phyloP scores from a whole-genome alignment of 345 rosid species.

The Ceriops zippeliana region DNA sequence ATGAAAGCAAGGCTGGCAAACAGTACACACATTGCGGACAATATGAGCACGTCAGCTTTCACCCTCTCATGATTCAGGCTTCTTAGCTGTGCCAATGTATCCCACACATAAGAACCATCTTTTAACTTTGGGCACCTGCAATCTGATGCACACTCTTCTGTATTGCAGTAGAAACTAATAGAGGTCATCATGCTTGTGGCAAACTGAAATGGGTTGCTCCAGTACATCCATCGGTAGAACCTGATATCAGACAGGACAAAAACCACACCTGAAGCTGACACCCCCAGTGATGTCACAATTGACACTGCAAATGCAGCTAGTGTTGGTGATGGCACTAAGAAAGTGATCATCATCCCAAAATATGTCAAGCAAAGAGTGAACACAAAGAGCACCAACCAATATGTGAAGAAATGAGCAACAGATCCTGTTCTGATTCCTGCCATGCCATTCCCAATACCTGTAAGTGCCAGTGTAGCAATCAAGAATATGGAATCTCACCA shows the following conservation, averaged over 20 bases:
- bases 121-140: conserved; percentile 30
- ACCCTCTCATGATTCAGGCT: conserved; percentile 26
- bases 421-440: conserved; percentile 32
- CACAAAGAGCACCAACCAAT: conserved; percentile 30
- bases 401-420: conserved; percentile 18
- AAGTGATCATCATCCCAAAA: conserved; percentile 40
- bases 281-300: conserved; percentile 29
- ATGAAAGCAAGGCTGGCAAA: conserved; percentile 30
- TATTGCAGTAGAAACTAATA: conserved; percentile 23
- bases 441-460: conserved; percentile 34
- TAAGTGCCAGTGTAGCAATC: conserved; percentile 29
- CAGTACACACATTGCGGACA: conserved; percentile 27
- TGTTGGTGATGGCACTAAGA: conserved; percentile 37
- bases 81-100: conserved; percentile 25
- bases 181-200: conserved; percentile 19
- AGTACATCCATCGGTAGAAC: conserved; percentile 34
- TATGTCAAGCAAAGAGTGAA: conserved; percentile 30
- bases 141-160: conserved; percentile 20
- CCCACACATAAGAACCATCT: conserved; percentile 32
- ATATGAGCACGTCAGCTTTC: conserved; percentile 16
- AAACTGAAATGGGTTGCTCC: conserved; percentile 35
- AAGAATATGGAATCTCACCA: conserved; percentile 34
- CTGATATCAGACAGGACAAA: conserved; percentile 26
- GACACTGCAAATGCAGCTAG: conserved; percentile 38
- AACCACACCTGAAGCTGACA: conserved; percentile 32